Percentiles rank a stretch among this genome's conserved stretches.
phyloP scores from a whole-genome alignment of 768 basidiomycete species.

The Chlorophyllum brunneum region DNA sequence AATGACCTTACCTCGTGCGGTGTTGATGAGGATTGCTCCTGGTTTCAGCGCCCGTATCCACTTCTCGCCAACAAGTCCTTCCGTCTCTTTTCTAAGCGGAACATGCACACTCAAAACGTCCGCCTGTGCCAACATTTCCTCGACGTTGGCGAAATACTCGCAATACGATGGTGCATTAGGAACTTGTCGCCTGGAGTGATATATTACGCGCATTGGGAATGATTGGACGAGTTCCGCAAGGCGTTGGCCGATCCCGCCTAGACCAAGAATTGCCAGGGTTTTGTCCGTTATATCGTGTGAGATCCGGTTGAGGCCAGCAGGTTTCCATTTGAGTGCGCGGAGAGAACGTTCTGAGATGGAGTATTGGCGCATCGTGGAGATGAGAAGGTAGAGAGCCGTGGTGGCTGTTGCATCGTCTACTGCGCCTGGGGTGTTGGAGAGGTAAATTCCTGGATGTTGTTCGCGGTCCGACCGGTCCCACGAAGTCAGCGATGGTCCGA shows the following conservation, averaged over 20 bases:
- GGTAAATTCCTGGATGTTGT: constrained; percentile 52
- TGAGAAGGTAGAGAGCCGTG: constrained; percentile 77
- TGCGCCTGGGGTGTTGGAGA: constrained; percentile 88
- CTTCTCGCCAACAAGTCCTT: constrained; percentile 67
- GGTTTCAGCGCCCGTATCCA: constrained; percentile 76
- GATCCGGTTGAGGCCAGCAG: constrained; percentile 37
- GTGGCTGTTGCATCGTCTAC: constrained; percentile 92
- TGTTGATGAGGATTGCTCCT: constrained; percentile 79
- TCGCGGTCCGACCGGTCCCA: no score
- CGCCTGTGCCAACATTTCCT: constrained; percentile 61
- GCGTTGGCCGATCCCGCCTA: constrained; percentile 73
- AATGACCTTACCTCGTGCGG: constrained; percentile 86
- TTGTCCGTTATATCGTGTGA: constrained; percentile 64
- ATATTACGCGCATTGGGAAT: constrained; percentile 89
- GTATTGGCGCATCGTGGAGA: constrained; percentile 75
- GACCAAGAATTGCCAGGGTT: constrained; percentile 70
- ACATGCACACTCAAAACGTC: constrained; percentile 89
- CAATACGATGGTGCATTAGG: constrained; percentile 66
- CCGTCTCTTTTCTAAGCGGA: constrained; percentile 72
- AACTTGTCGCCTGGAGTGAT: constrained; percentile 62
- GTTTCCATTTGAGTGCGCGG: constrained; percentile 60
- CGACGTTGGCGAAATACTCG: constrained; percentile 63
- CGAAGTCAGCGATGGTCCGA: not conserved
- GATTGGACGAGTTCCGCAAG: constrained; percentile 69
- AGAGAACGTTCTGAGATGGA: constrained; percentile 59